These are phyloP conservation scores for Phytophthora europaea DNA, from an alignment of 352 stramenopile genomes.

Conservation along the genomic window DNA sequence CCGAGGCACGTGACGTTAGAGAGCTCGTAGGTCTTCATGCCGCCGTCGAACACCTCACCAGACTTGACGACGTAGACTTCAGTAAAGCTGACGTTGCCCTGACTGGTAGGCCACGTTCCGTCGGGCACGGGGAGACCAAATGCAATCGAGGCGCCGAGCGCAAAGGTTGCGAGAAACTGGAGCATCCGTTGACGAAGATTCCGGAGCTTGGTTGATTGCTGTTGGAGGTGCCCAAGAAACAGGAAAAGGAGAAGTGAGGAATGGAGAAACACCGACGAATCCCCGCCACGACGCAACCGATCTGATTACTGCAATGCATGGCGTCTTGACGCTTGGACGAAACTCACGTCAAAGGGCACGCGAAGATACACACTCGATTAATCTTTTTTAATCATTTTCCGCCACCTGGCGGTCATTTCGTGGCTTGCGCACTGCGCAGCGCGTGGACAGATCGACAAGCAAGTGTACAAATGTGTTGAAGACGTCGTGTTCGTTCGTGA, in stretches of 20 bases:
- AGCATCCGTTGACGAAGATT: slow-evolving; percentile 5
- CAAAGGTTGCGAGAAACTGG: slow-evolving; percentile 2
- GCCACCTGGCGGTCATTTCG: slow-evolving; percentile 1
- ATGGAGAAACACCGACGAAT: not conserved
- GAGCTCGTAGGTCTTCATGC: slow-evolving; percentile 36
- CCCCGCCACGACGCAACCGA: not conserved
- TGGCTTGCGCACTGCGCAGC: not conserved
- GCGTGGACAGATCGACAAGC: not conserved
- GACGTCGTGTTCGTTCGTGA: too few species aligned
- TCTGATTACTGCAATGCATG: not conserved
- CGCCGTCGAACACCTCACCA: slow-evolving; percentile 51
- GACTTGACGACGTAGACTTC: slow-evolving; percentile 43
- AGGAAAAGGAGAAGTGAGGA: slow-evolving; percentile 4
- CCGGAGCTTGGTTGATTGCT: not conserved
- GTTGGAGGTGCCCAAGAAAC: not conserved
- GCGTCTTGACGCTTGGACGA: not conserved
- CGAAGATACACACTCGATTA: not conserved
- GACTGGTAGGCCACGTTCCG: slow-evolving; percentile 25
- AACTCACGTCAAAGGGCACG: slow-evolving; percentile 14
- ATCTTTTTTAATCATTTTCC: not conserved
- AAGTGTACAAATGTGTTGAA: too few species aligned
- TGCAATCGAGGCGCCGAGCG: not conserved
- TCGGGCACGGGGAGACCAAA: slow-evolving; percentile 26
- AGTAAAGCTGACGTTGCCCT: slow-evolving; percentile 31
- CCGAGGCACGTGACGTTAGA: slow-evolving; percentile 47